These are phyloP conservation scores for Erythrobasidium yunnanense DNA, from an alignment of 768 basidiomycete species.

Conservation along the genomic window DNA sequence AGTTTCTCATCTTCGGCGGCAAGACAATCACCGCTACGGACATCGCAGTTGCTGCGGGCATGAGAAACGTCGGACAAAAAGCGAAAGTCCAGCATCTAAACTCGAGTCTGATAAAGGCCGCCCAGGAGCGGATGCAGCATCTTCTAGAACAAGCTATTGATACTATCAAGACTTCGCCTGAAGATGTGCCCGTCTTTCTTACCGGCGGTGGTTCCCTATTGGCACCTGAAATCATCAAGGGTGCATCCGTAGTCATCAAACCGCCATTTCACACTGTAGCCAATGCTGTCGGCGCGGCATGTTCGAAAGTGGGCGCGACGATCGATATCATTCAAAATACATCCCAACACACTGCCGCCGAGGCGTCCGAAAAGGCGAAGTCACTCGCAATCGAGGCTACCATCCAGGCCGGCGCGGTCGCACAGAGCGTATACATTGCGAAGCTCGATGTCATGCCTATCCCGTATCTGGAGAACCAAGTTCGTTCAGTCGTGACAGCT, in stretches of 20 bases:
- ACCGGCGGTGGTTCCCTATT: conserved; percentile 60
- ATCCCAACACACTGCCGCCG: conserved; percentile 37
- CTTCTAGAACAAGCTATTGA: conserved; percentile 50
- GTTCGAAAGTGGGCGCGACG: conserved; percentile 51
- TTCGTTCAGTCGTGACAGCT: too few species aligned
- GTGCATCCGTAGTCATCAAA: conserved; percentile 49
- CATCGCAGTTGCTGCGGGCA: conserved; percentile 46
- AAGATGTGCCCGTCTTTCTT: conserved; percentile 52
- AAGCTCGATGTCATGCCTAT: conserved; percentile 53
- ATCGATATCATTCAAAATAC: conserved; percentile 45
- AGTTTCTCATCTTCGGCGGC: conserved; percentile 53
- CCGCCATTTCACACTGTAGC: conserved; percentile 47
- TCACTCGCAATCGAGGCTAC: conserved; percentile 46
- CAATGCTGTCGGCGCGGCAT: conserved; percentile 45
- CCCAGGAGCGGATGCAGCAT: conserved; percentile 45
- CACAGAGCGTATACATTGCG: conserved; percentile 47
- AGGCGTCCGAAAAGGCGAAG: conserved; percentile 42
- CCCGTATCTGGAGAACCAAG: too few species aligned
- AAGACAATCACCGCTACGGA: conserved; percentile 54
- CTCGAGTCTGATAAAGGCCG: conserved; percentile 37
- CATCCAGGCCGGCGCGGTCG: conserved; percentile 47
- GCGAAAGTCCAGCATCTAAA: neutral
- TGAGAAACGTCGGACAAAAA: conserved; percentile 35
- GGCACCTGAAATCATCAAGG: conserved; percentile 48
- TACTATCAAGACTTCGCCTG: conserved; percentile 55